A percentile compares a stretch with the other conserved stretches of the same genome.
phyloP scores from a whole-genome alignment of 345 rosid genomes.

The Psidium friedrichsthalianum region DNA sequence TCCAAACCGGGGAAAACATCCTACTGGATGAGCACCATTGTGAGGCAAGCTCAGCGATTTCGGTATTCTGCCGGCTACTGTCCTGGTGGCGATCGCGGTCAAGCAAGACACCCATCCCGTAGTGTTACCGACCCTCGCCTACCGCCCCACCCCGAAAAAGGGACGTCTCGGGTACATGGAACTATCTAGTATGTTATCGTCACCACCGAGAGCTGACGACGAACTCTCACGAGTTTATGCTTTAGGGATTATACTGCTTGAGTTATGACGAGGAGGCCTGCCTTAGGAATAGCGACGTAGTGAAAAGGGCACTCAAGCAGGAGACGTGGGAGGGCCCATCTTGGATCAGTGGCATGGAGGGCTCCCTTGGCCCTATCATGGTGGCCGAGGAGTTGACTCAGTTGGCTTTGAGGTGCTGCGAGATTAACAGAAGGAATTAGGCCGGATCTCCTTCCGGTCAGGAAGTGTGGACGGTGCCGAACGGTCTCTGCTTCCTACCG shows the following conservation, averaged over 20 bases:
- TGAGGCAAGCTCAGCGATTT: slow-evolving; percentile 70
- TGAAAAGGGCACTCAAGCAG: not conserved
- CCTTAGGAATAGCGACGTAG: not conserved
- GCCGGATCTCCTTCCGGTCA: not conserved
- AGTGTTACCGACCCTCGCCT: not conserved
- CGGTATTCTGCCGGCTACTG: slow-evolving; percentile 44
- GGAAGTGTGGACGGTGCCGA: not conserved
- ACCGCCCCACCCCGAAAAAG: no score
- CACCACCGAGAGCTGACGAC: slow-evolving; percentile 57
- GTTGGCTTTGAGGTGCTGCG: not conserved
- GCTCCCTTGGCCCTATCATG: not conserved
- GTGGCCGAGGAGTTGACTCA: not conserved
- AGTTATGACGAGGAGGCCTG: slow-evolving; percentile 58
- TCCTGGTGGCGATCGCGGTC: not conserved
- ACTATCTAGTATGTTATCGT: slow-evolving; percentile 49
- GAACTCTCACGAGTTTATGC: slow-evolving; percentile 78
- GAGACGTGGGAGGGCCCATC: not conserved
- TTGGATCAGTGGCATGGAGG: not conserved
- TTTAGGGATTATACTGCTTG: slow-evolving; percentile 59
- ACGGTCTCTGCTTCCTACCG: not conserved
- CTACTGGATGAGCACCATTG: slow-evolving; percentile 64
- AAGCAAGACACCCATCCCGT: not conserved
- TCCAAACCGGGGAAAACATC: slow-evolving; percentile 70
- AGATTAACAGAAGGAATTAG: not conserved
- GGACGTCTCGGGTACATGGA: slow-evolving; percentile 30